Conservation (phyloP, 345 rosid genomes). For the Lumnitzera littorea region DNA sequence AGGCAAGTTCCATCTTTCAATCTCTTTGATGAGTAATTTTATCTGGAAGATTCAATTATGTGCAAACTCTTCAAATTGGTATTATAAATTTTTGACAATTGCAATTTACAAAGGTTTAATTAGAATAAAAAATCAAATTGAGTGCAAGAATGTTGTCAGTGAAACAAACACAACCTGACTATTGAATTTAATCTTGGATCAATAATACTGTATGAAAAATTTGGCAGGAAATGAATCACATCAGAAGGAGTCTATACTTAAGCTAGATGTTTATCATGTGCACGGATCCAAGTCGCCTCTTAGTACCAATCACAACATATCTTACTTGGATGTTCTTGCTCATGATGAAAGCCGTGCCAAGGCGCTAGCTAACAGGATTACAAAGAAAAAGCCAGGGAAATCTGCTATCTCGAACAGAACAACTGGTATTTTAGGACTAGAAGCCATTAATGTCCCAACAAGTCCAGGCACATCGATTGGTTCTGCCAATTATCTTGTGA, state of each 20-base stretch:
- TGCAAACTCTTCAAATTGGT: no score
- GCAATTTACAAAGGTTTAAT: no score
- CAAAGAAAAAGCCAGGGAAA: neutral
- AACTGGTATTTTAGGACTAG: conserved; percentile 9
- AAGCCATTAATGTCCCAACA: conserved; percentile 19
- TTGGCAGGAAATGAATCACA: conserved; percentile 13
- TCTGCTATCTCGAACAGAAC: conserved; percentile 4
- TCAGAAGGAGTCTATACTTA: conserved; percentile 9
- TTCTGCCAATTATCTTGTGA: conserved; percentile 31
- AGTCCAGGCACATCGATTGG: conserved; percentile 29
- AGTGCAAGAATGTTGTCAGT: neutral
- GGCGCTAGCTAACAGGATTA: conserved; percentile 15
- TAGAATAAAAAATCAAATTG: neutral
- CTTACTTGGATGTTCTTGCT: conserved; percentile 16
- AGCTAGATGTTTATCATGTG: conserved; percentile 22
- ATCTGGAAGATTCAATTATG: neutral
- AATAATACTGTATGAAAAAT: neutral
- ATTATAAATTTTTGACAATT: no score
- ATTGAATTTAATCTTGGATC: neutral
- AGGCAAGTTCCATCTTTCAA: conserved; percentile 17
- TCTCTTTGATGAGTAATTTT: neutral
- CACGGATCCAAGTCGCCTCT: conserved; percentile 17
- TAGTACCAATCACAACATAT: conserved; percentile 1
- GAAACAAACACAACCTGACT: neutral
- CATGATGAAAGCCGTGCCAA: conserved; percentile 23